Conservation (phyloP, 2,329 filamentous ascomycete genomes). For the Sporothrix inflata region DNA sequence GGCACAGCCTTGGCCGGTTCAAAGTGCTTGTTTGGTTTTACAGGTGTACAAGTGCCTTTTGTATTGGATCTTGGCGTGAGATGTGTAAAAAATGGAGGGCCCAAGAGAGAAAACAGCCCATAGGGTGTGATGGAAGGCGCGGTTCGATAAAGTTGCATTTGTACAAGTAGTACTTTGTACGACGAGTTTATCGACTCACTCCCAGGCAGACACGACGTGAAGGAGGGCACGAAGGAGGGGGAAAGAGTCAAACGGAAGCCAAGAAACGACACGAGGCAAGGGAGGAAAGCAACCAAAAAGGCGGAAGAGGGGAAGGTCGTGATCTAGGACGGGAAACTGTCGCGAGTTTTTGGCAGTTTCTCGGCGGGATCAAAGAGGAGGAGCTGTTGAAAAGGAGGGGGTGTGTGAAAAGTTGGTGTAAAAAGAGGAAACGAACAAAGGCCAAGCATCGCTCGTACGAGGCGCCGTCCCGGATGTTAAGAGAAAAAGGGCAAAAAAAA, state of each 20-base stretch:
- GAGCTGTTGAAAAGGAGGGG: conserved; percentile 19
- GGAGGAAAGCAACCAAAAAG: too few relatives aligned
- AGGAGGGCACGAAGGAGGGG: not conserved
- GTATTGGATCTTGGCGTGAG: conserved; percentile 2
- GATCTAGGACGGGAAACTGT: not conserved
- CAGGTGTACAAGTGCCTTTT: not conserved
- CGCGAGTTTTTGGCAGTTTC: not conserved
- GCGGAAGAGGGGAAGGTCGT: not conserved
- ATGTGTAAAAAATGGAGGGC: not conserved
- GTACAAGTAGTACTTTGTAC: too few relatives aligned
- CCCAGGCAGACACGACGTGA: not conserved
- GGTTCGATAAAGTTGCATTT: not conserved
- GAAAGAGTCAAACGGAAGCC: not conserved
- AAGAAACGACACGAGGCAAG: not conserved
- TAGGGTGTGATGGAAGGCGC: not conserved
- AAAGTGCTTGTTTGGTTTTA: not conserved
- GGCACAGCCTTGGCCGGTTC: conserved; percentile 12
- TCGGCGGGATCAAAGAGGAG: not conserved
- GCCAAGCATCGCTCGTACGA: not conserved
- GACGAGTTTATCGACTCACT: not conserved
- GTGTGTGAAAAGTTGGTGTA: not conserved
- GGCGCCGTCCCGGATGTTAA: not conserved
- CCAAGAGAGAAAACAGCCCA: not conserved
- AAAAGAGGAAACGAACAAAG: not conserved
- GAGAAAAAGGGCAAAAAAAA: conserved; percentile 3